Conservation (phyloP, 139 green algal species). For the Desmodesmus armatus region DNA sequence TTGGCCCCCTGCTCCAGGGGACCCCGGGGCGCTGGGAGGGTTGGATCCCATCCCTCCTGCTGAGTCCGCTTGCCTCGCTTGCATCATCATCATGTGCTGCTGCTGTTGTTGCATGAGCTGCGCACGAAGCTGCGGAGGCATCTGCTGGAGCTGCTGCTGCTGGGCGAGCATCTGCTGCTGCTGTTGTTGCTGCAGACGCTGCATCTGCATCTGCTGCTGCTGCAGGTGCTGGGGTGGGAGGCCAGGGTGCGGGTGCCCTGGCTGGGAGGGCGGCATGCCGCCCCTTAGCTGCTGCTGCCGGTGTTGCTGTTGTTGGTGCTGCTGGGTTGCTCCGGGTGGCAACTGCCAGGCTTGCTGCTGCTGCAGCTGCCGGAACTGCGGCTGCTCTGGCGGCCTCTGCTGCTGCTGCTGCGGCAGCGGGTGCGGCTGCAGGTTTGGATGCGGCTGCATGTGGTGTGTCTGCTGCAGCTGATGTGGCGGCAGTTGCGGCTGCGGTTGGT, state of each 20-base stretch:
- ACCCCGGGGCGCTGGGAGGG: neutral
- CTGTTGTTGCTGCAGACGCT: neutral
- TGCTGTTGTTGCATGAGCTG: no score
- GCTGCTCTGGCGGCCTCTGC: neutral
- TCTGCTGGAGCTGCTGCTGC: constrained; percentile 2
- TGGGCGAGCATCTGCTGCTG: constrained; percentile 15
- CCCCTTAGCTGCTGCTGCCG: neutral
- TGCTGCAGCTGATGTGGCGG: no score
- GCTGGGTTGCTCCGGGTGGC: neutral
- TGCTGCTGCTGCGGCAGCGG: neutral
- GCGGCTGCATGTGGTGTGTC: no score
- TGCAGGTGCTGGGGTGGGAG: neutral
- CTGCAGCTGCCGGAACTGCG: neutral
- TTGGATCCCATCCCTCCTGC: neutral
- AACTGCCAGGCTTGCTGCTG: neutral
- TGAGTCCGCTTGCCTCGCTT: neutral
- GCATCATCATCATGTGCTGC: neutral
- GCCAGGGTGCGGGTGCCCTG: neutral
- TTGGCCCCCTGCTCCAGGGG: neutral
- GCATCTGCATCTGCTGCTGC: neutral
- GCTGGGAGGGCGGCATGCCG: neutral
- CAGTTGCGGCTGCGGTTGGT: neutral
- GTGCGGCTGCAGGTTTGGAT: neutral
- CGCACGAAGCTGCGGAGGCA: neutral
- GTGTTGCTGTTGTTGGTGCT: neutral